Evolutionary conservation across 31 red algal species (phyloP), one percentile per base, ranked within the genome.

Genomic region (Odonthalia washingtoniensis): DNA sequence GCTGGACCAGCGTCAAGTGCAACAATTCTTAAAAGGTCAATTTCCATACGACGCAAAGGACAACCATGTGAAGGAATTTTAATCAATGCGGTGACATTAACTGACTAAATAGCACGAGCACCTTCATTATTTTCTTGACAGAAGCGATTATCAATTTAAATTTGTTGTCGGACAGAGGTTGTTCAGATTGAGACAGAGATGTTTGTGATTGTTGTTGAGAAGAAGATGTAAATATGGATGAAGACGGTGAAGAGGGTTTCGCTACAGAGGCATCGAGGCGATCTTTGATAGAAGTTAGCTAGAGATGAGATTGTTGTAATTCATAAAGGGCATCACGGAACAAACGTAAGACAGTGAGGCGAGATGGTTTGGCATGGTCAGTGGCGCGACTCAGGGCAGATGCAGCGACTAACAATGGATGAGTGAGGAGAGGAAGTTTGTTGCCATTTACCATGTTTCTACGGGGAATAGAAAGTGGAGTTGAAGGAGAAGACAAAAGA

Each of bases 261-360:
- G n/a, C n/a, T n/a, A n/a, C n/a, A n/a, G n/a, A n/a, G n/a, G n/a
- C n/a, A n/a, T n/a, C n/a, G n/a, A n/a, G n/a, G n/a, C 82, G 82
- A 39, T 67, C 74, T 39, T 78, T 78, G 45, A 92, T 52, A 5
- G 65, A 82, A 53, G 86, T 77, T 64, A 77, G 57, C 5, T 70
- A 26, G 32, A 92, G 67, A 61, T 91, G 89, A 2, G 89, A 91
- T 42, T 91, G 80, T 35, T 91, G 75, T 33, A 91, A 73, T 24
- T 80, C 74, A 45, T 92, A 75, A 16, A 92, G 75, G n/a, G 90
- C 90, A 53, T 92, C 90, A 26, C 82, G 82, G 4, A 92, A 49
- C 34, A 92, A 77, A 12, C 90, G 90, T 18, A 92, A 46, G 38
- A 92, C 90, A 16, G 82, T 84, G 74, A 92, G 75, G 40, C 90